Conservation (phyloP, 2,329 filamentous ascomycete genomes). For the Dissoconium aciculare region DNA sequence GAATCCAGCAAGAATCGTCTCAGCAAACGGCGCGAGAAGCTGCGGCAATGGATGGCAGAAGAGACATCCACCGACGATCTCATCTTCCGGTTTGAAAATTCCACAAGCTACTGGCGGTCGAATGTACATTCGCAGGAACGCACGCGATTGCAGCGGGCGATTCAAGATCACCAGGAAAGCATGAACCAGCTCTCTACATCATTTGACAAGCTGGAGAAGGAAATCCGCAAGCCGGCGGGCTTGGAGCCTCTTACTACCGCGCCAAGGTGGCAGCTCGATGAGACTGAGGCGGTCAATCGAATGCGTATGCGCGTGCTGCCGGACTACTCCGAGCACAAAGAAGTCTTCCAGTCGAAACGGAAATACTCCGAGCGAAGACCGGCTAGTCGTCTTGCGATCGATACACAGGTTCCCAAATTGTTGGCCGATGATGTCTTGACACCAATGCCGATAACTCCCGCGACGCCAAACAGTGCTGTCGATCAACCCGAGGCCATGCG, state of each 20-base stretch:
- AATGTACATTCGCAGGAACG: constrained; percentile 90
- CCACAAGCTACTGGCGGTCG: constrained; percentile 81
- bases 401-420: constrained; percentile 19
- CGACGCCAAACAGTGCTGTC: constrained; percentile 6
- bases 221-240: constrained; percentile 64
- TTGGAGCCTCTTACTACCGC: constrained; percentile 51
- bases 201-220: constrained; percentile 64
- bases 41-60: constrained; percentile 66
- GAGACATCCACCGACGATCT: constrained; percentile 54
- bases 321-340: constrained; percentile 52
- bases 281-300: constrained; percentile 86
- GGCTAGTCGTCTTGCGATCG: constrained; percentile 22
- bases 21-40: constrained; percentile 61
- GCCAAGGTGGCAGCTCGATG: constrained; percentile 79
- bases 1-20: constrained; percentile 59
- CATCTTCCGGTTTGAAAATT: constrained; percentile 67
- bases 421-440: constrained; percentile 17
- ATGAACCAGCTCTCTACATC: constrained; percentile 59
- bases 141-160: constrained; percentile 71
- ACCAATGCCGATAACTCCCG: constrained; percentile 8
- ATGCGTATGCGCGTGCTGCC: constrained; percentile 82
- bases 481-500: constrained; percentile 17
- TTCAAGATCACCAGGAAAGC: constrained; percentile 91
- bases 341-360: constrained; percentile 73
- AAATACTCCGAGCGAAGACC: constrained; percentile 41